Evolutionary conservation across 2,329 filamentous ascomycete genomes (phyloP).

Genomic region (Ceratocystiopsis minuta): DNA sequence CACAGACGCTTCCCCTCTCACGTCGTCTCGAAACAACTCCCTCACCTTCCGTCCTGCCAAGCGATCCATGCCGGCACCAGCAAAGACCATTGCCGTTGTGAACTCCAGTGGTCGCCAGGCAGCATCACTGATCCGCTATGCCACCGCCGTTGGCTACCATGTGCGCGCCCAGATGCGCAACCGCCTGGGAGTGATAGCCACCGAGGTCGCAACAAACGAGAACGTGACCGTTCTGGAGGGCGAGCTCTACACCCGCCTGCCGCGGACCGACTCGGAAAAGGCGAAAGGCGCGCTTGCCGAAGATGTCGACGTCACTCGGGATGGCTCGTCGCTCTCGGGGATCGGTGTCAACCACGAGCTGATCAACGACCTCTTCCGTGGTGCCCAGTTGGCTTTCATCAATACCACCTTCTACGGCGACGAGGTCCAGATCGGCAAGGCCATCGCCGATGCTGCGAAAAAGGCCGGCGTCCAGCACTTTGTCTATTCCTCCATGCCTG

Average conservation of each 20-base stretch:
- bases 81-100: conserved; percentile 82
- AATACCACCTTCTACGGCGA: conserved; percentile 97
- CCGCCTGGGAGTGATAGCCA: conserved; percentile 69
- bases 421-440: conserved; percentile 75
- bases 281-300: conserved; percentile 11
- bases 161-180: conserved; percentile 86
- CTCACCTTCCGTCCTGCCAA: conserved; percentile 42
- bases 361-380: conserved; percentile 62
- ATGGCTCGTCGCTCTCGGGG: conserved; percentile 37
- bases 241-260: conserved; percentile 41
- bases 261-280: conserved; percentile 29
- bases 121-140: conserved; percentile 84
- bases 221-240: conserved; percentile 52
- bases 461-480: conserved; percentile 73
- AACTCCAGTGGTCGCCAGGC: conserved; percentile 93
- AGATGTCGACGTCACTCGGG: conserved; percentile 47
- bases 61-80: conserved; percentile 37
- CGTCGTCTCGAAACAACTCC: conserved; percentile 36
- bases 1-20: conserved; percentile 37
- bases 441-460: conserved; percentile 77
- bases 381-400: conserved; percentile 81
- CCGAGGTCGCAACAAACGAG: conserved; percentile 62
- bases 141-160: conserved; percentile 80
- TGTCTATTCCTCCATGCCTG: conserved; percentile 93
- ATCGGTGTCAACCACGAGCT: conserved; percentile 54